These are phyloP conservation scores for Phytophthora litchii DNA, from an alignment of 352 stramenopile species.

Conservation along the genomic window DNA sequence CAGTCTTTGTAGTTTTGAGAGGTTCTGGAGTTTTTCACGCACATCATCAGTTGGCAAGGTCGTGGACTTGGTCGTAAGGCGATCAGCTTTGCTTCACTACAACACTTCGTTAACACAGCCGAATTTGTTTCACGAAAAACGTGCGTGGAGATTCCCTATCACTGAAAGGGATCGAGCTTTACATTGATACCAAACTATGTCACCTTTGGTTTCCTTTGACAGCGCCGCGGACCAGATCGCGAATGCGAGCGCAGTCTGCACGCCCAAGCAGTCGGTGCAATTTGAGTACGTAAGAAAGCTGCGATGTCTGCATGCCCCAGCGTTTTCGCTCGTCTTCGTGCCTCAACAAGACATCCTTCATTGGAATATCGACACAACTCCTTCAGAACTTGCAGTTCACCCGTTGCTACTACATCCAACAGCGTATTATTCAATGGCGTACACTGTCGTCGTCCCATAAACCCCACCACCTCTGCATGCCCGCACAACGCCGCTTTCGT, in stretches of 20 bases:
- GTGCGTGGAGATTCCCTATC: too few species aligned
- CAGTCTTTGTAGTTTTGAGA: too few species aligned
- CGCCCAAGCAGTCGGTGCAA: constrained; percentile 28
- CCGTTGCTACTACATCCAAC: constrained; percentile 35
- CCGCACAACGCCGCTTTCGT: constrained; percentile 34
- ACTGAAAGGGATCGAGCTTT: too few species aligned
- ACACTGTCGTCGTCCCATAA: constrained; percentile 28
- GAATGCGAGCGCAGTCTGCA: constrained; percentile 34
- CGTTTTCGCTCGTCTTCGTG: constrained; percentile 29
- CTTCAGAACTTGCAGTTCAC: constrained; percentile 30
- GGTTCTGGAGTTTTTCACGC: too few species aligned
- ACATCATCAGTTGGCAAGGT: too few species aligned
- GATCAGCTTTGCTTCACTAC: too few species aligned
- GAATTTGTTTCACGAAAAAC: too few species aligned
- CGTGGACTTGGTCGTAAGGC: too few species aligned
- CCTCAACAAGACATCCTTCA: constrained; percentile 41
- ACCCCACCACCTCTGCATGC: constrained; percentile 30
- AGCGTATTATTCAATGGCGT: constrained; percentile 34
- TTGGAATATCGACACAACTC: constrained; percentile 36
- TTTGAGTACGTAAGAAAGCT: constrained; percentile 26
- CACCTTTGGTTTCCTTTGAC: constrained; percentile 25
- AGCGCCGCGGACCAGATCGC: constrained; percentile 25
- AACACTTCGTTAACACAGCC: too few species aligned
- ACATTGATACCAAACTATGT: constrained; percentile 2
- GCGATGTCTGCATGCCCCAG: constrained; percentile 26